These are phyloP conservation scores for Neurospora terricola DNA, from an alignment of 495 filamentous ascomycete species.

Conservation along the genomic window DNA sequence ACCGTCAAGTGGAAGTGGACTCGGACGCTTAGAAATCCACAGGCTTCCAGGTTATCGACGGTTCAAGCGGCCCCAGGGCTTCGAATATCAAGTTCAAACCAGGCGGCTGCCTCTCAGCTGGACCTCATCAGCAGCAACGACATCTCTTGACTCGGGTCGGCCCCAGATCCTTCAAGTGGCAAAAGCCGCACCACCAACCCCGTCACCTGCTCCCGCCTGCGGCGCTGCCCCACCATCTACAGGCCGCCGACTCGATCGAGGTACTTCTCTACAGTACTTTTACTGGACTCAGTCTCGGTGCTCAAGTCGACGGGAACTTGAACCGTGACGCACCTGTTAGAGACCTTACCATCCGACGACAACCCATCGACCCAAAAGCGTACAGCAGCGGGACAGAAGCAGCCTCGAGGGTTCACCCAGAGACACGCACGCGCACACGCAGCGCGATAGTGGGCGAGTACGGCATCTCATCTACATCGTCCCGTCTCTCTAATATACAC, in stretches of 20 bases:
- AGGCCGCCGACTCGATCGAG: background rate
- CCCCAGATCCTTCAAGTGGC: constrained; percentile 8
- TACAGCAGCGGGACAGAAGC: background rate
- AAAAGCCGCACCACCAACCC: constrained; percentile 11
- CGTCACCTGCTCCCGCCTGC: constrained; percentile 11
- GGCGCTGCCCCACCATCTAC: constrained; percentile 8
- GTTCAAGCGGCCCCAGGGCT: background rate
- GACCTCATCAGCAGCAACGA: background rate
- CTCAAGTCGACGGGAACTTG: background rate
- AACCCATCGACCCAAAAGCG: background rate
- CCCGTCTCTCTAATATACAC: background rate
- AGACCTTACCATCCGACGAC: background rate
- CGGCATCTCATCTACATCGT: background rate
- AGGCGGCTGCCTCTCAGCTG: background rate
- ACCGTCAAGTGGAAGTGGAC: background rate
- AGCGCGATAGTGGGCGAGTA: background rate
- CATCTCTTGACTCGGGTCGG: constrained; percentile 5
- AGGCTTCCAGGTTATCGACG: background rate
- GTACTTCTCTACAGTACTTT: background rate
- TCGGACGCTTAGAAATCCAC: background rate
- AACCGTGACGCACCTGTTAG: background rate
- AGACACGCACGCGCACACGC: background rate
- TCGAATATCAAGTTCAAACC: background rate
- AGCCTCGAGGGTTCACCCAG: background rate
- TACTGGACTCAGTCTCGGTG: background rate